phyloP scores from a whole-genome alignment of 768 basidiomycete genomes.

The Trametes sanguinea region DNA sequence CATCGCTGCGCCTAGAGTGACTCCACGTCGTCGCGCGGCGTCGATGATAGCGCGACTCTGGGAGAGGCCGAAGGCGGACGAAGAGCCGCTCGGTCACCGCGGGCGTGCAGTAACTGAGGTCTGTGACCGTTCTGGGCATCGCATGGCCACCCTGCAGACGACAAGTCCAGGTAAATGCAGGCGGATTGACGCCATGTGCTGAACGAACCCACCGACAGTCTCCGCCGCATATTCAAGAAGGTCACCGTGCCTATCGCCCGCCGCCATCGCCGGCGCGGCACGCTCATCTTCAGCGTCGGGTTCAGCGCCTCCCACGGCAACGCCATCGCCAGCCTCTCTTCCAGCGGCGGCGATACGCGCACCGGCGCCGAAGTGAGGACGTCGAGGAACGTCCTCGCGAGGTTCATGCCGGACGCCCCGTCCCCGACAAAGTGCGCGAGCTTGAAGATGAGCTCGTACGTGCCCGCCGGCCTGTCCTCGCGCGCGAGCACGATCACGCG shows the following conservation, averaged over 20 bases:
- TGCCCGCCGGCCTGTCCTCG: constrained; percentile 35
- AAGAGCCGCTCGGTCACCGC: constrained; percentile 37
- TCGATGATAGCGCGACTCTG: constrained; percentile 36
- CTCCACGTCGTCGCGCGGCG: constrained; percentile 42
- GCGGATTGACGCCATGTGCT: no score
- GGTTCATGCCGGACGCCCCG: constrained; percentile 43
- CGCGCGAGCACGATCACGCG: constrained; percentile 45
- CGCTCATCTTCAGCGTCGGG: constrained; percentile 36
- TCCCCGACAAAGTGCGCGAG: constrained; percentile 55
- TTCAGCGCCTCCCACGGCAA: constrained; percentile 41
- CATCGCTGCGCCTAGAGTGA: constrained; percentile 55
- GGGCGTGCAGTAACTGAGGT: constrained; percentile 27
- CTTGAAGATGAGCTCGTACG: constrained; percentile 45
- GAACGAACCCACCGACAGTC: constrained; percentile 35
- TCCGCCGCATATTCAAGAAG: constrained; percentile 34
- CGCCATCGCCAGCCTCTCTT: constrained; percentile 44
- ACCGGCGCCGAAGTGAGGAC: constrained; percentile 33
- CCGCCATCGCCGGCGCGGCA: constrained; percentile 47
- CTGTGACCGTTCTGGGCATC: constrained; percentile 46
- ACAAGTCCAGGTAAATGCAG: background rate
- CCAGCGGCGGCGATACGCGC: constrained; percentile 29
- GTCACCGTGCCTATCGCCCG: constrained; percentile 44
- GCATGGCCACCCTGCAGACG: constrained; percentile 55
- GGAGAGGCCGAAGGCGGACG: constrained; percentile 34
- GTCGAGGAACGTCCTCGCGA: constrained; percentile 49